Evolutionary conservation across 2,329 filamentous ascomycete genomes (phyloP).

Genomic region (Phyllachora maydis): DNA sequence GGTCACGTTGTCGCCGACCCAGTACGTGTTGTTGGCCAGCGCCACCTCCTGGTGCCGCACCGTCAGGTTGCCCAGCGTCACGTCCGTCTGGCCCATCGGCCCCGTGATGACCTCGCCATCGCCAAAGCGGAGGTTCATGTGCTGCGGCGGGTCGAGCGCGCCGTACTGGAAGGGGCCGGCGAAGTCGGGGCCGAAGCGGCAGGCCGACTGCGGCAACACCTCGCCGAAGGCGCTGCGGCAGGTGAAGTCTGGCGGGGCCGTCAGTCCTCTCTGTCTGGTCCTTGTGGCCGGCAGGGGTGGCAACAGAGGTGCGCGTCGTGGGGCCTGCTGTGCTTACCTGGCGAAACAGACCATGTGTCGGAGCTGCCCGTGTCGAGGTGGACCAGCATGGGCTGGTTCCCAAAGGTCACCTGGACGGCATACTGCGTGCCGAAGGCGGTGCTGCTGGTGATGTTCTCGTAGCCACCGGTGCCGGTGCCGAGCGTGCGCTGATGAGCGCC

Average conservation of each 20-base stretch:
- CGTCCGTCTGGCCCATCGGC: slow-evolving; percentile 22
- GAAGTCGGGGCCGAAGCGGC: slow-evolving; percentile 18
- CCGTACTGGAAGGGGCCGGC: slow-evolving; percentile 18
- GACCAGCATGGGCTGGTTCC: slow-evolving; percentile 9
- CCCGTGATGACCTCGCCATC: slow-evolving; percentile 26
- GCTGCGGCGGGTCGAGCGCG: slow-evolving; percentile 14
- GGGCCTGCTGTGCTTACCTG: too few relatives aligned
- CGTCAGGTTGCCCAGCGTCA: slow-evolving; percentile 21
- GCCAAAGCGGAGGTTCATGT: slow-evolving; percentile 23
- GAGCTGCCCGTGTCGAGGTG: slow-evolving; percentile 28
- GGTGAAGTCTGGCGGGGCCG: slow-evolving; percentile 15
- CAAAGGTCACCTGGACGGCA: slow-evolving; percentile 9
- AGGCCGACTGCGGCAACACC: slow-evolving; percentile 10
- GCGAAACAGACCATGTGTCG: slow-evolving; percentile 27
- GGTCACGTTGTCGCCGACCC: slow-evolving; percentile 29
- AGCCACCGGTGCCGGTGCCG: slow-evolving; percentile 8
- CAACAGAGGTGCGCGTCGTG: too few relatives aligned
- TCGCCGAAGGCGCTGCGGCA: slow-evolving; percentile 17
- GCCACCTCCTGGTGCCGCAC: slow-evolving; percentile 24
- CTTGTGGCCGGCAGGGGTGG: too few relatives aligned
- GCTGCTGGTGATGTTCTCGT: slow-evolving; percentile 13
- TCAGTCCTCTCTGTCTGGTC: too few relatives aligned
- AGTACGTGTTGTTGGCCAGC: slow-evolving; percentile 25
- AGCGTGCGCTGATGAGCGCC: slow-evolving; percentile 10
- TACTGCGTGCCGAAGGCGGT: slow-evolving; percentile 13